Evolutionary conservation across 495 filamentous ascomycete genomes (phyloP).

Genomic region (Daldinia concentrica): DNA sequence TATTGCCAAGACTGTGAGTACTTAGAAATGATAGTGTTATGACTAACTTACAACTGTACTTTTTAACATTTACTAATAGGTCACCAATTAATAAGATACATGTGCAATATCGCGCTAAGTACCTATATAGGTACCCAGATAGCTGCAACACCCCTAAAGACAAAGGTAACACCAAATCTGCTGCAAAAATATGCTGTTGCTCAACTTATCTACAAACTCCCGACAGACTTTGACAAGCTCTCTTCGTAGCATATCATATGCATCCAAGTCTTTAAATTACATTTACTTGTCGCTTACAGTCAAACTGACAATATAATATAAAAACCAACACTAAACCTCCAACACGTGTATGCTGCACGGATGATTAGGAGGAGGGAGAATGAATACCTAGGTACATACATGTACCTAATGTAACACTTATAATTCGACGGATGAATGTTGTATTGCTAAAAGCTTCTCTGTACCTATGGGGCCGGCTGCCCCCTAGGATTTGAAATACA

Average conservation of each 20-base stretch:
- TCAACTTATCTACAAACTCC: background rate
- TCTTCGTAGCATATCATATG: background rate
- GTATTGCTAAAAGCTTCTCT: background rate
- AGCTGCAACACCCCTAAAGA: background rate
- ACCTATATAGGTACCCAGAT: background rate
- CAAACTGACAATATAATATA: background rate
- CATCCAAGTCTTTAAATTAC: background rate
- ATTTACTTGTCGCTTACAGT: background rate
- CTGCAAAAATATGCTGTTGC: background rate
- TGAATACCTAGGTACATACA: too few species aligned
- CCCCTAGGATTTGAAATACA: background rate
- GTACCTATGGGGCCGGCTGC: too few species aligned
- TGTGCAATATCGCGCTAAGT: background rate
- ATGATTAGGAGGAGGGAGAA: background rate
- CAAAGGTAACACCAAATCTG: background rate
- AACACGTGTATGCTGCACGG: background rate
- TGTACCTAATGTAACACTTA: too few species aligned
- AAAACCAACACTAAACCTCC: background rate
- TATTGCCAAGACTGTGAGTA: background rate
- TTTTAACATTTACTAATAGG: background rate
- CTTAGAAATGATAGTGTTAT: background rate
- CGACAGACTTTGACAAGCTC: background rate
- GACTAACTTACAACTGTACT: background rate
- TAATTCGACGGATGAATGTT: too few species aligned
- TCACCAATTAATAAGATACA: slow-evolving; percentile 12